These are phyloP conservation scores for Tolypocladium inflatum DNA, from an alignment of 2,329 filamentous ascomycete species.

Conservation along the genomic window DNA sequence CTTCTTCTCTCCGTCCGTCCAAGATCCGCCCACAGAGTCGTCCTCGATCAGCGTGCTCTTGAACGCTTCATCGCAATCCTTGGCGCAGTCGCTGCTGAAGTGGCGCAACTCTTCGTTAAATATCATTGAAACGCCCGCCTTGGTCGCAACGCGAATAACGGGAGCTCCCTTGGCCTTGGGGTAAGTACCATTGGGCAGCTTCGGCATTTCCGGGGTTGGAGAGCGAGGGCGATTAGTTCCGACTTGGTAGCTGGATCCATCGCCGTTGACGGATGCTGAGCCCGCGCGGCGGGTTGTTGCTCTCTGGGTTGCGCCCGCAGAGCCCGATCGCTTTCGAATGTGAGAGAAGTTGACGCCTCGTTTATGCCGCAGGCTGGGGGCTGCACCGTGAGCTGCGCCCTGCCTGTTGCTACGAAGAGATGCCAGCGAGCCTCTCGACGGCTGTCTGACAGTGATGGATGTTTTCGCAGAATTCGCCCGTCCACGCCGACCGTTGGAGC, in stretches of 20 bases:
- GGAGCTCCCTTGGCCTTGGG: slow-evolving; percentile 14
- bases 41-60: slow-evolving; percentile 49
- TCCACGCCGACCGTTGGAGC: slow-evolving; percentile 21
- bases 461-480: slow-evolving; percentile 18
- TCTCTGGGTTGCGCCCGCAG: slow-evolving; percentile 12
- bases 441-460: slow-evolving; percentile 18
- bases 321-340: slow-evolving; percentile 29
- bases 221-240: slow-evolving; percentile 15
- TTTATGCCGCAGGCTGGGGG: slow-evolving; percentile 35
- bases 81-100: slow-evolving; percentile 75
- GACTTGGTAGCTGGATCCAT: slow-evolving; percentile 10
- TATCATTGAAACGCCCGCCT: slow-evolving; percentile 20
- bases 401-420: slow-evolving; percentile 40
- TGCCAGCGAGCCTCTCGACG: slow-evolving; percentile 33
- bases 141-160: not conserved
- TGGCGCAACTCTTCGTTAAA: slow-evolving; percentile 70
- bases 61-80: slow-evolving; percentile 89
- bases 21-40: slow-evolving; percentile 23
- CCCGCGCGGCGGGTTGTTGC: slow-evolving; percentile 4
- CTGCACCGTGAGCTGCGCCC: slow-evolving; percentile 30
- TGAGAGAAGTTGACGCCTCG: slow-evolving; percentile 47
- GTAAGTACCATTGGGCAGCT: slow-evolving; percentile 13
- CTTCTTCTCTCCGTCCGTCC: slow-evolving; percentile 20
- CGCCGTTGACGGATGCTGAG: slow-evolving; percentile 9
- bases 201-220: slow-evolving; percentile 18